These are phyloP conservation scores for Phytophthora rubi DNA, from an alignment of 352 stramenopile species.

Conservation along the genomic window DNA sequence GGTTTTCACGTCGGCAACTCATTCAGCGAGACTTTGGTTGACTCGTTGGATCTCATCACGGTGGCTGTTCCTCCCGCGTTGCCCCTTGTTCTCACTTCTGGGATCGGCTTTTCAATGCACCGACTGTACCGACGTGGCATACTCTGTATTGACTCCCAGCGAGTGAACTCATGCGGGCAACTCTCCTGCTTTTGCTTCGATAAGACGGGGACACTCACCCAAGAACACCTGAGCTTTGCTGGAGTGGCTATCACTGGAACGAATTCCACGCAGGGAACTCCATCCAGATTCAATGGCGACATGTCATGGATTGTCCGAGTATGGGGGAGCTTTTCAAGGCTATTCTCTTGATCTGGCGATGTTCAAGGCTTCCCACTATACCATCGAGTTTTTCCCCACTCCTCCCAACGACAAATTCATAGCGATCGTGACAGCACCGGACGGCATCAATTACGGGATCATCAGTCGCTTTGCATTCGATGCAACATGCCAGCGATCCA, in stretches of 20 bases:
- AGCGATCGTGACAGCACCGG: conserved; percentile 21
- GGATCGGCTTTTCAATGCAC: conserved; percentile 58
- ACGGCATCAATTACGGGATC: conserved; percentile 37
- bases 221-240: conserved; percentile 42
- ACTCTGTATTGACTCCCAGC: conserved; percentile 69
- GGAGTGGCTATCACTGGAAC: conserved; percentile 30
- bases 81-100: conserved; percentile 62
- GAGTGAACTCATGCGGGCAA: conserved; percentile 57
- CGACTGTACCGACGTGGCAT: conserved; percentile 47
- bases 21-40: conserved; percentile 41
- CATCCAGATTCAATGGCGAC: conserved; percentile 46
- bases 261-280: conserved; percentile 6
- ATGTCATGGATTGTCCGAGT: conserved; percentile 53
- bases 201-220: conserved; percentile 65
- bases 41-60: conserved; percentile 72
- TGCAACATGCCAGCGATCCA: conserved; percentile 51
- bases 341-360: conserved; percentile 62
- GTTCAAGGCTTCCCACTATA: conserved; percentile 33
- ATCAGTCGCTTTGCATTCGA: conserved; percentile 64
- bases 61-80: conserved; percentile 64
- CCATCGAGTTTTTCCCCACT: conserved; percentile 1
- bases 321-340: conserved; percentile 41
- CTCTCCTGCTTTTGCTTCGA: conserved; percentile 69
- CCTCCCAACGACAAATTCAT: conserved; percentile 36
- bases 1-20: conserved; percentile 20